Conservation (phyloP, 1,139 yeast species). For the Hansenula anomala region DNA sequence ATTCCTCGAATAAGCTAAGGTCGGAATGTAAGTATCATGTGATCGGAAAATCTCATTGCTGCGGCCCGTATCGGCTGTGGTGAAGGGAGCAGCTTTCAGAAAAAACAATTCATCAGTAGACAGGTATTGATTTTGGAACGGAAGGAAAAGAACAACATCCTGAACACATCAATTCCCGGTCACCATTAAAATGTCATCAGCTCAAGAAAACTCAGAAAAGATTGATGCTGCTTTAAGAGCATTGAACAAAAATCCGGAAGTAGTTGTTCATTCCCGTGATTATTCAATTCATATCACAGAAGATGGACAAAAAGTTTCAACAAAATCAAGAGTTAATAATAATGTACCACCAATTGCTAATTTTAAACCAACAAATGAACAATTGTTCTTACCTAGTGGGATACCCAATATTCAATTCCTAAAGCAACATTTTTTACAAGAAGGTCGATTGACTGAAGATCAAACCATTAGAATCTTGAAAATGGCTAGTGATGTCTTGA, state of each 20-base stretch:
- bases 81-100: no score
- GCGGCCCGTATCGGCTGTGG: no score
- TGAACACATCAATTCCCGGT: no score
- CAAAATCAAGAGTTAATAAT: slow-evolving; percentile 64
- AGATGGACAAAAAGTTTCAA: slow-evolving; percentile 62
- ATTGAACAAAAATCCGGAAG: slow-evolving; percentile 45
- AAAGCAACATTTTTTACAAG: slow-evolving; percentile 68
- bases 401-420: slow-evolving; percentile 72
- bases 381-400: slow-evolving; percentile 60
- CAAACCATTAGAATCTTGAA: slow-evolving; percentile 69
- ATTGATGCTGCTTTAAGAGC: slow-evolving; percentile 77
- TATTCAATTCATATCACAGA: slow-evolving; percentile 57
- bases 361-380: slow-evolving; percentile 57
- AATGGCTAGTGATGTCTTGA: slow-evolving; percentile 64
- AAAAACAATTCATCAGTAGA: no score
- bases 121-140: no score
- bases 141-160: no score
- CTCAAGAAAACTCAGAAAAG: slow-evolving; percentile 47
- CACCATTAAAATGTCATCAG: slow-evolving; percentile 13
- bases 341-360: slow-evolving; percentile 69
- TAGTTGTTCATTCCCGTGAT: slow-evolving; percentile 28
- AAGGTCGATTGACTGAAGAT: slow-evolving; percentile 71
- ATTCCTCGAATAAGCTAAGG: no score
- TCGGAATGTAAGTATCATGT: no score
- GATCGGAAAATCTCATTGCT: no score